phyloP scores from a whole-genome alignment of 257 asterid species.

The Solanum sejunctum region DNA sequence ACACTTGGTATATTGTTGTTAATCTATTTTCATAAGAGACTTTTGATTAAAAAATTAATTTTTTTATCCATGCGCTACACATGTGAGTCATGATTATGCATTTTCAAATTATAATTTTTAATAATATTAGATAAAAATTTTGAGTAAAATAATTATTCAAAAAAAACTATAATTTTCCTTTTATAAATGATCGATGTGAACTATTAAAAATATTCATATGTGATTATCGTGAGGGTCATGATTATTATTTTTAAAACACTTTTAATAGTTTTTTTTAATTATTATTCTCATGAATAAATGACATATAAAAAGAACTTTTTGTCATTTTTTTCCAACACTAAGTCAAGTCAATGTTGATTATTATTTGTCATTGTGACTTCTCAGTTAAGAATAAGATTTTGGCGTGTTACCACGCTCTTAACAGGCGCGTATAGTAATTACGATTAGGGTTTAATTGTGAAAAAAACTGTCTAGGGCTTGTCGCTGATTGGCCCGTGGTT shows the following conservation, averaged over 20 bases:
- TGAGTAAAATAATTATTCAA: too few species aligned
- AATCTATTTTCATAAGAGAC: not conserved
- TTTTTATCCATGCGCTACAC: too few species aligned
- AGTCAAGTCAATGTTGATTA: not conserved
- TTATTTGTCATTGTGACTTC: not conserved
- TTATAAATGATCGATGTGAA: too few species aligned
- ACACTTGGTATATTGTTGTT: not conserved
- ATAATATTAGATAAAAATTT: too few species aligned
- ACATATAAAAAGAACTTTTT: not conserved
- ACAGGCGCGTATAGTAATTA: not conserved
- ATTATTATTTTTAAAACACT: too few species aligned
- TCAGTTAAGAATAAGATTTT: not conserved
- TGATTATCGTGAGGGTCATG: too few species aligned
- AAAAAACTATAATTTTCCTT: too few species aligned
- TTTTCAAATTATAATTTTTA: too few species aligned
- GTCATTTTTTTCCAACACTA: not conserved
- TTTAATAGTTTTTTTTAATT: too few species aligned
- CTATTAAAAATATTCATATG: too few species aligned
- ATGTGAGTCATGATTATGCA: too few species aligned
- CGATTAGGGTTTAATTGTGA: not conserved
- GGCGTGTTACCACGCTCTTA: not conserved
- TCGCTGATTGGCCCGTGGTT: not conserved
- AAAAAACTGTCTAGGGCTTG: not conserved
- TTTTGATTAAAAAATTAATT: not conserved
- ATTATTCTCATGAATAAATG: not conserved